Base-by-base conservation (phyloP, 106 monocot genomes). In the Gastrodia elata region DNA sequence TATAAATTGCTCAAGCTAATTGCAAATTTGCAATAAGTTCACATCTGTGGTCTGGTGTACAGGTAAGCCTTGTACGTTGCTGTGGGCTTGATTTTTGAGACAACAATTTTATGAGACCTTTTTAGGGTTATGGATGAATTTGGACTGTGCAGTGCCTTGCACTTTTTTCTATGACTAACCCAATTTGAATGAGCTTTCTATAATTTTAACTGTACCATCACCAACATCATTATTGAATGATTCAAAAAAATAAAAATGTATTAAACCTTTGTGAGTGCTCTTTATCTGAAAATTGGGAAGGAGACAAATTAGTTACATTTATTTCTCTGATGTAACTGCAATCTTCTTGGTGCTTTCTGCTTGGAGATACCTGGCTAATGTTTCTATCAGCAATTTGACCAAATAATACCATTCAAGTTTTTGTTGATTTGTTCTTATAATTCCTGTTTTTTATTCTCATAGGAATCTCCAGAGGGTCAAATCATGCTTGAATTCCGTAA, bases 381-480 rank as follows among this genome's bases (percentile, higher is more conserved):
- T 4, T 24, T 1, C 27, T 24, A 11, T 61, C 11, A 28, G 9
- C 32, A 61, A 61, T 13, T 61, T 61, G 28, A n/a, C 11, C 14
- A 52, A 2, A 6, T 52, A 52, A n/a, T 52, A 32, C 61, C 30
- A 32, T 27, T 61, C 30, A 24, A 30, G 20, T 61, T n/a, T 61
- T 32, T 32, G 27, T 61, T 8, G 14, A 2, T 26, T 28, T 59
- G 4, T 35, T 65, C 34, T 15, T 10, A 16, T 3, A 9, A 15
- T 38, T 38, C 26, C 6, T 24, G 39, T 16, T 52, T 52, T 13
- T 68, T 39, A 7, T 40, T 69, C 11, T 69, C 40, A 35, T 71
- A 98, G 98, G 93, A 93, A 77, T 88, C 93, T 43, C 49, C 75
- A 74, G 98, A 91, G 39, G 98, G 98, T 43, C 84, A 85, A 84